These are phyloP conservation scores for Sphagnum fallax DNA, from an alignment of 228 moss, liverwort and hornwort species.

Conservation along the genomic window DNA sequence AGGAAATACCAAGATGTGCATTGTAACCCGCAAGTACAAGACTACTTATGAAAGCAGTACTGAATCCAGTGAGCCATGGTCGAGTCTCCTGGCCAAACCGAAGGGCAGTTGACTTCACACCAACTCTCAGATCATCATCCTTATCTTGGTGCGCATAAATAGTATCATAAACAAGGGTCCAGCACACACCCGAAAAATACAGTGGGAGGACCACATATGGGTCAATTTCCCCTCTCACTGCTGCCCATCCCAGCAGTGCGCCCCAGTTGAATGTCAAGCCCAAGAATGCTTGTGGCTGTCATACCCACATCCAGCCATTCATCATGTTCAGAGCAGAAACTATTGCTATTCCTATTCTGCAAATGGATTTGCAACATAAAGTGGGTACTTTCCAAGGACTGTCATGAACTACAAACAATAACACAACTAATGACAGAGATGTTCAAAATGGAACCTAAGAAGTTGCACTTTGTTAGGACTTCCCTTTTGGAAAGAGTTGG, in stretches of 20 bases:
- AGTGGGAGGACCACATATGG: slow-evolving; percentile 70
- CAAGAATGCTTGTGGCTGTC: slow-evolving; percentile 97
- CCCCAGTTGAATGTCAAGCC: slow-evolving; percentile 99
- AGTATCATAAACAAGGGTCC: slow-evolving; percentile 97
- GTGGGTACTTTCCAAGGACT: too few relatives aligned
- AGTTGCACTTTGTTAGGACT: background rate
- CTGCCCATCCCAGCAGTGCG: slow-evolving; percentile 97
- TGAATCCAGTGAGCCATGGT: slow-evolving; percentile 75
- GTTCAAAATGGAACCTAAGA: background rate
- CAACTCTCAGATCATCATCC: slow-evolving; percentile 71
- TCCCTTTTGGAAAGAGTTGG: background rate
- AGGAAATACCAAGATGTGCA: slow-evolving; percentile 49
- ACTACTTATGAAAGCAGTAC: slow-evolving; percentile 46
- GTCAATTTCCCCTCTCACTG: slow-evolving; percentile 69
- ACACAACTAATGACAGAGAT: too few relatives aligned
- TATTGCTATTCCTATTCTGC: background rate
- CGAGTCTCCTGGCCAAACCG: slow-evolving; percentile 63
- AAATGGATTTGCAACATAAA: background rate
- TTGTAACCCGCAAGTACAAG: slow-evolving; percentile 72
- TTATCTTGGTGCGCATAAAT: slow-evolving; percentile 99
- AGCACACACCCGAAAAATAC: slow-evolving; percentile 79
- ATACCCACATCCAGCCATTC: slow-evolving; percentile 9
- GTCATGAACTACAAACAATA: too few relatives aligned
- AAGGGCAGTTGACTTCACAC: slow-evolving; percentile 89
- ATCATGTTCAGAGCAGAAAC: too few relatives aligned